A percentile compares a stretch with the other conserved stretches of the same genome.
Conservation (phyloP, 1,284 basidiomycete genomes). For the Ustilago trichophora region DNA sequence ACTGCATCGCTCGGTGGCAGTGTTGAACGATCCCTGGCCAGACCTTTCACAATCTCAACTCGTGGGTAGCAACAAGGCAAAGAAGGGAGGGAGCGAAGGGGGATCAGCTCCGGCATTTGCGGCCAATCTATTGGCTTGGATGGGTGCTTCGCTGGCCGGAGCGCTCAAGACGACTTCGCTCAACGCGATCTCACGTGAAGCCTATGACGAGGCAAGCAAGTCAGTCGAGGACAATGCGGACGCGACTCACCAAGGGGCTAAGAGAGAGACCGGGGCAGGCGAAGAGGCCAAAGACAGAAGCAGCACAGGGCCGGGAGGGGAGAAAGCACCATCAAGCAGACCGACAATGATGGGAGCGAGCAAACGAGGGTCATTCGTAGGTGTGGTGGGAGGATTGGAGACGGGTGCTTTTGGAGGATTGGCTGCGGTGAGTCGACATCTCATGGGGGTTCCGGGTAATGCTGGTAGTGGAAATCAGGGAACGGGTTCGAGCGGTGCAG, state of each 20-base stretch:
- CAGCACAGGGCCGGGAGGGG: conserved; percentile 7
- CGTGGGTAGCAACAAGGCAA: conserved; percentile 1
- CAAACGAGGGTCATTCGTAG: conserved; percentile 51
- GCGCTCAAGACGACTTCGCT: conserved; percentile 40
- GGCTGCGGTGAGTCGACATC: conserved; percentile 49
- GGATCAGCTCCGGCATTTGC: conserved; percentile 87
- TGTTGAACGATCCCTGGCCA: conserved; percentile 44
- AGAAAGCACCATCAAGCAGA: conserved; percentile 5
- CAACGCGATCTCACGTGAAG: conserved; percentile 39
- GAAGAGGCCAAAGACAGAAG: too few relatives aligned
- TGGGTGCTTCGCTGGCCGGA: conserved; percentile 92
- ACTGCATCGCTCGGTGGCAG: conserved; percentile 16
- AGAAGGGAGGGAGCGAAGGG: background rate
- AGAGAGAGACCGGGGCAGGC: background rate
- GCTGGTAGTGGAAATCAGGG: too few relatives aligned
- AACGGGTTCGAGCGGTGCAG: background rate
- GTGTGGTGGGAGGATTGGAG: conserved; percentile 53
- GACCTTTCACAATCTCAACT: background rate
- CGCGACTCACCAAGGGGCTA: background rate
- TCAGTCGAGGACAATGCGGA: conserved; percentile 11
- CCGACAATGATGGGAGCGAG: conserved; percentile 19
- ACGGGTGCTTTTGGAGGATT: conserved; percentile 54
- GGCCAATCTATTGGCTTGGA: conserved; percentile 82
- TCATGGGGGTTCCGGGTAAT: conserved; percentile 37
- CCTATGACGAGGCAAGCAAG: conserved; percentile 32